Percentiles rank a stretch among this genome's conserved stretches.
Conservation (phyloP, 768 basidiomycete genomes). For the Tremella mesenterica region DNA sequence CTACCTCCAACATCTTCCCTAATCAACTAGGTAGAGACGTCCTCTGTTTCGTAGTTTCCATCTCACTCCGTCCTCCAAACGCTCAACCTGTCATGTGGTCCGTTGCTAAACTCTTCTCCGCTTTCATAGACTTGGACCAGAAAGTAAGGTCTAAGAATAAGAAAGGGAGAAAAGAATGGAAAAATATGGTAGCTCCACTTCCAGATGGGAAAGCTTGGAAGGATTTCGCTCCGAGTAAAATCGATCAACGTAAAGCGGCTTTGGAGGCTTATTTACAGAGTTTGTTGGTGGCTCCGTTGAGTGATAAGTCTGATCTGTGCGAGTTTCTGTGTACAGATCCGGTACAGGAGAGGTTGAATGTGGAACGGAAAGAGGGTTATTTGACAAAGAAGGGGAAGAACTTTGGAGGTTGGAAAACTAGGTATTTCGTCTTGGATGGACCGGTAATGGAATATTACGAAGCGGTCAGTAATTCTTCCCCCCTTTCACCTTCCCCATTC, state of each 20-base stretch:
- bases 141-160: slow-evolving; percentile 55
- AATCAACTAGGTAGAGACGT: slow-evolving; percentile 90
- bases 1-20: slow-evolving; percentile 71
- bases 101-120: slow-evolving; percentile 88
- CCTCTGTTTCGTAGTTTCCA: slow-evolving; percentile 71
- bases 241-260: slow-evolving; percentile 74
- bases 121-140: slow-evolving; percentile 79
- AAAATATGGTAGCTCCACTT: slow-evolving; percentile 61
- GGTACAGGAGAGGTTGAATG: slow-evolving; percentile 56
- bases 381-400: slow-evolving; percentile 93
- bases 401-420: slow-evolving; percentile 95
- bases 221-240: slow-evolving; percentile 92
- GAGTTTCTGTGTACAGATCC: slow-evolving; percentile 87
- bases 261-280: slow-evolving; percentile 80
- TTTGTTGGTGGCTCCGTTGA: slow-evolving; percentile 68
- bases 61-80: slow-evolving; percentile 45
- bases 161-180: slow-evolving; percentile 58
- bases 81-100: slow-evolving; percentile 53
- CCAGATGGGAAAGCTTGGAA: slow-evolving; percentile 93
- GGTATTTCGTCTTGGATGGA: slow-evolving; percentile 88
- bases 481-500: too few species aligned
- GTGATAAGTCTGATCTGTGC: slow-evolving; percentile 80
- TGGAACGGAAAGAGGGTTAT: slow-evolving; percentile 90
- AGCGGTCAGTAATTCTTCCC: slow-evolving; percentile 80
- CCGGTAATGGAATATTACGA: slow-evolving; percentile 90